A percentile compares a stretch with the other conserved stretches of the same genome.
Evolutionary conservation across 345 rosid species (phyloP).

Genomic region (Gynandropsis gynandra): DNA sequence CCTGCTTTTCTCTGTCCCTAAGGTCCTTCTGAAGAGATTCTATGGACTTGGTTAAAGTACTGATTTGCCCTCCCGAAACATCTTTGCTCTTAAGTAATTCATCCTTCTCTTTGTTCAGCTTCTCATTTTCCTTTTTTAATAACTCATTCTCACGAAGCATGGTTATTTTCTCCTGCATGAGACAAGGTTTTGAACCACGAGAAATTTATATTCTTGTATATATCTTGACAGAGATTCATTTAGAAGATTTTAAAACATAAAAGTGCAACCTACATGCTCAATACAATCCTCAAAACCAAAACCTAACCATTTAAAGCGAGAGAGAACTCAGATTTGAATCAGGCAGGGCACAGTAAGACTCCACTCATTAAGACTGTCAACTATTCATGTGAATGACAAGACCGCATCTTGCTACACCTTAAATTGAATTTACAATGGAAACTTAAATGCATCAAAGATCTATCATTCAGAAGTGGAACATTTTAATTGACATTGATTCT

Average conservation of each 20-base stretch:
- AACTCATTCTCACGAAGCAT: conserved; percentile 74
- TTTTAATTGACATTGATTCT: conserved; percentile 16
- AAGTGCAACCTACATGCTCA: conserved; percentile 5
- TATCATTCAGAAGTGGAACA: conserved; percentile 9
- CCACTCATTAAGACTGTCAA: no score
- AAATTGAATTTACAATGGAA: no score
- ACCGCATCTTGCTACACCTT: no score
- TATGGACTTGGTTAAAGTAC: conserved; percentile 53
- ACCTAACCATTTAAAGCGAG: not conserved
- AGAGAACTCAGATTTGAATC: conserved; percentile 10
- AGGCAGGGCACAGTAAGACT: not conserved
- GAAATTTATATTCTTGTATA: conserved; percentile 17
- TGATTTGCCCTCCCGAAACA: conserved; percentile 58
- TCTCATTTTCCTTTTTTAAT: conserved; percentile 48
- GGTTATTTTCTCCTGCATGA: conserved; percentile 79
- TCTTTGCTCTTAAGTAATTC: conserved; percentile 53
- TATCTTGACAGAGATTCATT: conserved; percentile 1
- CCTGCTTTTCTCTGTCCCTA: conserved; percentile 82
- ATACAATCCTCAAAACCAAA: conserved; percentile 13
- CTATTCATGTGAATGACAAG: no score
- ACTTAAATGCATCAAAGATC: conserved; percentile 7
- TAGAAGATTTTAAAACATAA: not conserved
- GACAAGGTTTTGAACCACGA: conserved; percentile 15
- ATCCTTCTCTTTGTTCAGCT: conserved; percentile 49
- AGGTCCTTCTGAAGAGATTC: conserved; percentile 79